A percentile compares a stretch with the other conserved stretches of the same genome.
phyloP scores from a whole-genome alignment of 345 rosid species.

The Hibiscus tridactylites region DNA sequence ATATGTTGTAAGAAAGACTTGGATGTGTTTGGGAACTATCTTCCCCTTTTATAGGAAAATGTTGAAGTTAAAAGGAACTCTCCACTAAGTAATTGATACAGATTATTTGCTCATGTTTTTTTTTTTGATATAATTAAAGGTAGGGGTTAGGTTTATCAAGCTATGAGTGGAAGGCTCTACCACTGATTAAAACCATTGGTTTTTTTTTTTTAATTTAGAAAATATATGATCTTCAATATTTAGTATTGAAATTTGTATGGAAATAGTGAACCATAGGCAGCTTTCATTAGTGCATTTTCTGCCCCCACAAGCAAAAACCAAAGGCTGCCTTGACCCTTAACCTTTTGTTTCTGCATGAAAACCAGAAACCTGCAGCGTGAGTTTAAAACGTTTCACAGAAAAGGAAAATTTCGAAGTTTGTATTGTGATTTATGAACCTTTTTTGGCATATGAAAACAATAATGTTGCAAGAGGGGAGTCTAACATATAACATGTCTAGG shows the following conservation, averaged over 20 bases:
- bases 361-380: background rate
- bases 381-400: background rate
- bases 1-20: background rate
- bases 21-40: constrained; percentile 1
- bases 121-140: constrained; percentile 14
- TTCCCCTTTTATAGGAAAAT: constrained; percentile 34
- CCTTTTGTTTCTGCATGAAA: background rate
- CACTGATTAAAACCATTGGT: constrained; percentile 3
- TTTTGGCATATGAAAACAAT: background rate
- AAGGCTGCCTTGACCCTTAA: background rate
- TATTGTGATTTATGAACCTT: background rate
- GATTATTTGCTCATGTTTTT: constrained; percentile 15
- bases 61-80: constrained; percentile 16
- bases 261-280: constrained; percentile 18
- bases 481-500: no score
- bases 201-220: background rate
- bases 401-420: background rate
- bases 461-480: background rate
- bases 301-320: constrained; percentile 32
- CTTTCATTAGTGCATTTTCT: constrained; percentile 21
- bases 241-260: constrained; percentile 6
- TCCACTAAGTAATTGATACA: constrained; percentile 30
- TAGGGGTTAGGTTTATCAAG: constrained; percentile 22
- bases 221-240: background rate
- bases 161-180: constrained; percentile 27